Base-by-base conservation (phyloP, 2,329 filamentous ascomycete species). In the Colletotrichum cordylinicola region DNA sequence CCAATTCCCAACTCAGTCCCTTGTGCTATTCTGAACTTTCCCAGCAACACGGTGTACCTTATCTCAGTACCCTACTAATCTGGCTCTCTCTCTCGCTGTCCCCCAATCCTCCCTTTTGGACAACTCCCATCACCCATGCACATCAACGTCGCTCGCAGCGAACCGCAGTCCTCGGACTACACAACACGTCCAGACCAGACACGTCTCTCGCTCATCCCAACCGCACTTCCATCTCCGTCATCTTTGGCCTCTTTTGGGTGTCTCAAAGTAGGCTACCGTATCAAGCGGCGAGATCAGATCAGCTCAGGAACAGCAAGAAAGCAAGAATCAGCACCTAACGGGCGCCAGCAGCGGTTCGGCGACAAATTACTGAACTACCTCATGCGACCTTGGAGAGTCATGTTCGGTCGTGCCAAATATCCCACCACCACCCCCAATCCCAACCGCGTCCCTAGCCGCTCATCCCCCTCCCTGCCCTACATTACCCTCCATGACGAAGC, bases 321-420 rank as follows among this genome's bases (percentile, higher is more conserved):
- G 74, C 55, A 75, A 71, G n/a, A 67, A 75, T 75, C 74, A 37
- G 37, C 61, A 39, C 56, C 29, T 13, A 39, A 62, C 52, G 60
- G 74, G 71, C 74, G 71, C 71, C 66, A 71, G 55, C 74, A 74
- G 74, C 74, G 74, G 56, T 61, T 66, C 71, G 60, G 37, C 66
- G 43, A 52, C 31, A 65, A 43, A 65, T 66, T 48, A 58, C 29
- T 52, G 39, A 21, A 56, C 39, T 71, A 48, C 55, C 35, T 61
- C 6, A 68, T 72, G 70, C 65, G 39, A 62, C 64, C 65, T 68
- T 56, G 39, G 61, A 68, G 39, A 56, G 31, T 29, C 39, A 55
- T 56, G 58, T 37, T 31, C 66, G 31, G 48, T 43, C 56, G 48
- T 48, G 35, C 43, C 60, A 48, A 35, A 58, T 55, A 27, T 52